Conservation (phyloP, 1,284 basidiomycete genomes). For the Ceratobasidium sp. region DNA sequence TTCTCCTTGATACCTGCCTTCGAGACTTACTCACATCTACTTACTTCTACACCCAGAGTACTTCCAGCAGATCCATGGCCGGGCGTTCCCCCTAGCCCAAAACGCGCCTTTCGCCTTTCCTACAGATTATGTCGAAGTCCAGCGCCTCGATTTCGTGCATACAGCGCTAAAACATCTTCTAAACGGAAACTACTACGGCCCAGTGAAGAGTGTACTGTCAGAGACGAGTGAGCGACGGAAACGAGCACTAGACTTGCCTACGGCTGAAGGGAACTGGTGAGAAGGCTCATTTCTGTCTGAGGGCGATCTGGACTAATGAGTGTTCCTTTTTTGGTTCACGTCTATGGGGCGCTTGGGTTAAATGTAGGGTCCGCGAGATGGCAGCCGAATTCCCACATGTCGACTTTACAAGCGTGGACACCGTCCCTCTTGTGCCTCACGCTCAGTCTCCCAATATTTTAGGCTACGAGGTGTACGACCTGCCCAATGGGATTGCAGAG, state of each 20-base stretch:
- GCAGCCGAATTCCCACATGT: slow-evolving; percentile 26
- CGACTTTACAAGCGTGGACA: slow-evolving; percentile 39
- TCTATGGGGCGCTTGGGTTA: too few species aligned
- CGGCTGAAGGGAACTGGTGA: slow-evolving; percentile 30
- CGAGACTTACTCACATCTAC: neutral
- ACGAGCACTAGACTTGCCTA: slow-evolving; percentile 26
- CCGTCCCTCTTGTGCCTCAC: slow-evolving; percentile 29
- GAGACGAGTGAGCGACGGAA: slow-evolving; percentile 19
- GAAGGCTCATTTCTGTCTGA: too few species aligned
- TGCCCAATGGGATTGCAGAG: slow-evolving; percentile 34
- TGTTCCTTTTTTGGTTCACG: too few species aligned
- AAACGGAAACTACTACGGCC: slow-evolving; percentile 26
- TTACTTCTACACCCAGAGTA: slow-evolving; percentile 27
- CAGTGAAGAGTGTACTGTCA: neutral
- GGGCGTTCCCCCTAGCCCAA: slow-evolving; percentile 26
- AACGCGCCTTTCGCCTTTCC: slow-evolving; percentile 26
- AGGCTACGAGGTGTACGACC: slow-evolving; percentile 29
- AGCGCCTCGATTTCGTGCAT: slow-evolving; percentile 16
- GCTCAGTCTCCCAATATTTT: slow-evolving; percentile 14
- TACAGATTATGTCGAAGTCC: slow-evolving; percentile 19
- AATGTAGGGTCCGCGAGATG: slow-evolving; percentile 23
- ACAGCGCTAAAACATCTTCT: neutral
- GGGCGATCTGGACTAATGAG: too few species aligned
- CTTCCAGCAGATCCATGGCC: slow-evolving; percentile 28
- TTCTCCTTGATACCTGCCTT: neutral